Base-by-base conservation (phyloP, 306 rosid species). In the Rubus idaeus region DNA sequence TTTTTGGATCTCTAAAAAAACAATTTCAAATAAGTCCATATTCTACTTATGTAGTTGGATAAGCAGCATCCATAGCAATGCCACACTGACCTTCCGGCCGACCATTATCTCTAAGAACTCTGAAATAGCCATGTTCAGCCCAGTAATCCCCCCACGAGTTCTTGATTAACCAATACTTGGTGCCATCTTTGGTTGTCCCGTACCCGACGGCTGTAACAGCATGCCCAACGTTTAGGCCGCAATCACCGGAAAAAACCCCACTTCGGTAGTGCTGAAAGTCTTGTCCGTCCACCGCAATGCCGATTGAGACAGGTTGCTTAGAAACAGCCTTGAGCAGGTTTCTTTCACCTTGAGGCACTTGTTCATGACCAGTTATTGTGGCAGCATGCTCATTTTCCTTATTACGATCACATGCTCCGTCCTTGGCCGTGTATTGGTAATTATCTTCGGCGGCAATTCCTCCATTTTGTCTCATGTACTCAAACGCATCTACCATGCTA, bases 81-180 rank as follows among this genome's bases (percentile, higher is more conserved):
- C 57, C 70, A 74, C 78, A 74, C 3, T 21, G 17, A 74, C 78
- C 77, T 57, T 21, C 20, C 14, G 58, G 42, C 2, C 20, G 14
- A 14, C 14, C 13, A 66, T 41, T 21, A n/a, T n/a, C 47, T 61
- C 79, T 65, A 58, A 23, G 39, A 21, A 58, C 4, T 21, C 64
- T 58, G 3, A 58, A 23, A 58, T 58, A 58, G 64, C 64, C 64
- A 58, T 58, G 10, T 23, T 58, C 39, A 58, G 13, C 58, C 58
- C 74, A 26, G 1, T 1, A 7, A 5, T n/a, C n/a, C 5, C 87
- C 73, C 77, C 84, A 72, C 0, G 87, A 84, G 23, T 84, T 77
- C 26, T 80, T 80, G 9, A 84, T 7, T 5, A 84, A 6, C 83
- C 84, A 74, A 11, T 77, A 84, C 45, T 73, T 47, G 3, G 30